Evolutionary conservation across 805 yeast species (phyloP), one percentile per base, ranked within the genome.

Genomic region (Yamadazyma insecticola): DNA sequence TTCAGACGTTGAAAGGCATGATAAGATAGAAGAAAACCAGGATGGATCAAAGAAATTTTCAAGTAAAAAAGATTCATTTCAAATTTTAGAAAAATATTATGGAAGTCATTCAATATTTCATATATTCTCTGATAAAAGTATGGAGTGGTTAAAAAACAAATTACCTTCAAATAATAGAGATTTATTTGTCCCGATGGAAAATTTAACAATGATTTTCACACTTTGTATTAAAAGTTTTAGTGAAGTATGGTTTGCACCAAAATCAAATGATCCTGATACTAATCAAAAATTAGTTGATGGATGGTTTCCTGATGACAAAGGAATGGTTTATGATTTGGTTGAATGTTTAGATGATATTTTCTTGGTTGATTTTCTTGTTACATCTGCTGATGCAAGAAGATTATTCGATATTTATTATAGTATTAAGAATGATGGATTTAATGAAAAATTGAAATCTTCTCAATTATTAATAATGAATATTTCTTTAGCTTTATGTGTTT

Each of bases 91-190:
- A 18, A 33, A 29, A 27, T 63, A 45, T 29, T 49, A 51, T 22
- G 69, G 70, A 1, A 44, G 53, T 15, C 70, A 63, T 33, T 58
- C 66, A 13, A 49, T 55, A 18, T 37, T 59, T 39, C 50, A 57
- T 31, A 52, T 63, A 5, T 55, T 63, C 30, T 57, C 65, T 3
- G 47, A 51, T 13, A 55, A 55, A 28, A 57, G 63, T 22, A 32
- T 60, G 30, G 48, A 44, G 19, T 62, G 60, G 58, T 54, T 64
- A 22, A 47, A 44, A 17, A 37, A 32, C 5, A 44, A 48, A 20
- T 35, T 63, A 5, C 59, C 62, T 1, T 40, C 45, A 3, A 47
- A 42, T 3, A 37, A 50, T 15, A 38, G 34, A 3, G 31, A 47
- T 13, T 35, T 53, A 14, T 35, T 55, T 6, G 25, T 35, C 4